phyloP scores from a whole-genome alignment of 2,329 filamentous ascomycete species.

The Aspergillus bombycis region DNA sequence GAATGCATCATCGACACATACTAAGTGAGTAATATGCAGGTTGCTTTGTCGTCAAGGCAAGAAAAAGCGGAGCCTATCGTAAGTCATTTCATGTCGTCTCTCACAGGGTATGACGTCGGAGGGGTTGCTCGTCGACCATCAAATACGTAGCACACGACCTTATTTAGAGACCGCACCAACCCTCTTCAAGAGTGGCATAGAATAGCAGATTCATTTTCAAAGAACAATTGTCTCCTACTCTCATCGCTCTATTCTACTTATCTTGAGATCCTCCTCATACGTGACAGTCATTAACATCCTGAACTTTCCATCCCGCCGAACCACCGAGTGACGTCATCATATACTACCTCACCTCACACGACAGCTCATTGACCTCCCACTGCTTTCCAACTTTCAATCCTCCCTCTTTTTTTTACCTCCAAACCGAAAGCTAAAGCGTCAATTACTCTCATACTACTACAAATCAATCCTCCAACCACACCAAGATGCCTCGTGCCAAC shows the following conservation, averaged over 20 bases:
- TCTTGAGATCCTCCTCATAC: no score
- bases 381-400: background rate
- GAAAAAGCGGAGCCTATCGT: constrained; percentile 1
- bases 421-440: background rate
- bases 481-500: constrained; percentile 71
- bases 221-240: background rate
- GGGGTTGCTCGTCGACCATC: background rate
- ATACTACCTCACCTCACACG: constrained; percentile 12
- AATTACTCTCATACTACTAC: background rate
- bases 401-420: background rate
- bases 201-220: background rate
- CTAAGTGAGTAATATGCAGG: background rate
- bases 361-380: background rate
- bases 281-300: background rate
- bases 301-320: background rate
- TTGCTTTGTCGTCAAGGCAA: background rate
- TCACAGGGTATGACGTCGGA: constrained; percentile 10
- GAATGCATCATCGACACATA: background rate
- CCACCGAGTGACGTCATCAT: constrained; percentile 26
- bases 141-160: background rate
- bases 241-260: background rate
- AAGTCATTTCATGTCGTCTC: background rate
- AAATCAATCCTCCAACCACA: constrained; percentile 13
- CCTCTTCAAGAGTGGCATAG: background rate
- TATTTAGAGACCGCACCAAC: constrained; percentile 5